Conservation (phyloP, 768 basidiomycete genomes). For the Pulveroboletus ravenelii region DNA sequence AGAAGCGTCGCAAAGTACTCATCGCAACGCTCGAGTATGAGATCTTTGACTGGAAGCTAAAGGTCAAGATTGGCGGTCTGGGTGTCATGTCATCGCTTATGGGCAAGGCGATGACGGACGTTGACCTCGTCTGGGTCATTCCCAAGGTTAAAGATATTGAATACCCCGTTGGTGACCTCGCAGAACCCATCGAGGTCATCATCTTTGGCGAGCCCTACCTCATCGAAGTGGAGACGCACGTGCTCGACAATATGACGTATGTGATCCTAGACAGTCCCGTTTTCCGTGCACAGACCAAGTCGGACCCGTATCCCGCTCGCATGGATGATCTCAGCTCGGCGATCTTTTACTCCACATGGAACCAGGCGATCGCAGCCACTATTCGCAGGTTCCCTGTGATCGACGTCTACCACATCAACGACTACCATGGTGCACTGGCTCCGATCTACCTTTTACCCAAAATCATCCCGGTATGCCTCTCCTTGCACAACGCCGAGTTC, state of each 20-base stretch:
- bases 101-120: constrained; percentile 98
- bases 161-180: constrained; percentile 86
- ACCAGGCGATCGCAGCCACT: constrained; percentile 91
- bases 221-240: constrained; percentile 92
- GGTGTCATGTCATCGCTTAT: constrained; percentile 98
- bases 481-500: constrained; percentile 96
- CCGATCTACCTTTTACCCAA: constrained; percentile 90
- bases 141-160: constrained; percentile 95
- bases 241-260: constrained; percentile 92
- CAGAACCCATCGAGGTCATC: constrained; percentile 92
- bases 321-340: constrained; percentile 97
- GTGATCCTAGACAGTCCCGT: constrained; percentile 93
- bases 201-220: constrained; percentile 95
- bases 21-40: constrained; percentile 95
- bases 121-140: constrained; percentile 89
- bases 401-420: constrained; percentile 93
- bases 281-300: constrained; percentile 93
- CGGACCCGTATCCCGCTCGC: constrained; percentile 92
- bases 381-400: constrained; percentile 82
- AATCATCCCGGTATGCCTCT: constrained; percentile 84
- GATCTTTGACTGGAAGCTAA: constrained; percentile 95
- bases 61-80: constrained; percentile 96
- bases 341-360: constrained; percentile 98
- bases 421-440: constrained; percentile 91
- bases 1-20: constrained; percentile 86